Percentiles rank a stretch among this genome's conserved stretches.
Evolutionary conservation across 345 rosid genomes (phyloP).

Genomic region (Chamaenerion angustifolium): DNA sequence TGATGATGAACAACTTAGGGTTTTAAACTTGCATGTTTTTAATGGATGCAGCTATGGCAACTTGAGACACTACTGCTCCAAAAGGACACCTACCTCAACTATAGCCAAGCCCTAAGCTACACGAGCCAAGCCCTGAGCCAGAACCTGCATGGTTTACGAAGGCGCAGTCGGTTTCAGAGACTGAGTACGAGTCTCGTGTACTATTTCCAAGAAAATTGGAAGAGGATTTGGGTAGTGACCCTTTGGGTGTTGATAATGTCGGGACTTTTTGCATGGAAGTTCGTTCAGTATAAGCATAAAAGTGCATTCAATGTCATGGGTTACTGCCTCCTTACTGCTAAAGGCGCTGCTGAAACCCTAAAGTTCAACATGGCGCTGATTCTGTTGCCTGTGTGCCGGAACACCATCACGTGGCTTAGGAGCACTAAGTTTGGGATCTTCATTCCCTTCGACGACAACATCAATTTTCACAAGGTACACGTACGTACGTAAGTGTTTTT

Average conservation of each 20-base stretch:
- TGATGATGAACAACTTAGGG: no score
- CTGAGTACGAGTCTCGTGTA: conserved; percentile 39
- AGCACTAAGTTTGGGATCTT: conserved; percentile 56
- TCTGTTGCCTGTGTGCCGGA: conserved; percentile 91
- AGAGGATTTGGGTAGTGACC: conserved; percentile 69
- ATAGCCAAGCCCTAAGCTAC: conserved; percentile 92
- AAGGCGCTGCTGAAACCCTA: conserved; percentile 93
- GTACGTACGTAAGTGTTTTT: background rate
- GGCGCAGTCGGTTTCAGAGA: conserved; percentile 37
- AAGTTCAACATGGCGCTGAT: conserved; percentile 95
- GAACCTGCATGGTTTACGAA: conserved; percentile 79
- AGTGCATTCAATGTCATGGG: conserved; percentile 67
- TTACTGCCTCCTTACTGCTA: conserved; percentile 83
- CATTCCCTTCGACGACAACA: conserved; percentile 93
- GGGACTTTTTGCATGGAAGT: conserved; percentile 82
- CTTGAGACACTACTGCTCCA: conserved; percentile 90
- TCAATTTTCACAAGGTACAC: conserved; percentile 97
- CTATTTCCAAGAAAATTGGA: conserved; percentile 80
- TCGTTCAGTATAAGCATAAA: conserved; percentile 70
- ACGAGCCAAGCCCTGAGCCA: conserved; percentile 98
- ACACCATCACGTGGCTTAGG: conserved; percentile 89
- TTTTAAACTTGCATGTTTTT: no score
- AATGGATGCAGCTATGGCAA: conserved; percentile 74
- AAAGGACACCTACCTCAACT: conserved; percentile 86
- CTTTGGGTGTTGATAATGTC: conserved; percentile 77